Evolutionary conservation across 768 basidiomycete species (phyloP), one percentile per base, ranked within the genome.

Genomic region (Sutorius australiensis): DNA sequence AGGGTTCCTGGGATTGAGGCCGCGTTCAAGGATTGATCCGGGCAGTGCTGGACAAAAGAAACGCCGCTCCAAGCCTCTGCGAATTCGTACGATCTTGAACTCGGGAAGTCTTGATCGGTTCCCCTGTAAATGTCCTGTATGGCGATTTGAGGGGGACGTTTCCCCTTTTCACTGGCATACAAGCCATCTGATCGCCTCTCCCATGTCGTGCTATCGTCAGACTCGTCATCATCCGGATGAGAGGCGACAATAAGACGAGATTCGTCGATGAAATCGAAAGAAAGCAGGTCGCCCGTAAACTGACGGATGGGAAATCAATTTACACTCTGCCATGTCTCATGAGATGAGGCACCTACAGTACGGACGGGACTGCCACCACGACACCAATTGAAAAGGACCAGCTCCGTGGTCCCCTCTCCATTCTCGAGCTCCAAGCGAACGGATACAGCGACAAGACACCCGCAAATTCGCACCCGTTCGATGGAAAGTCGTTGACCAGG

Each of bases 11-110:
- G 61, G 28, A 72, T 65, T 2, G 73, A 65, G 4, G 63, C 48
- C 28, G 69, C 52, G 27, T 77, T 71, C 8, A 76, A 70, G 36
- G 78, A 73, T 12, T 68, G 69, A 55, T 84, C 82, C 1, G 74
- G 74, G 44, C 73, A 72, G 56, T 84, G 78, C 32, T 72, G 75
- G 57, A 84, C 68, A 28, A 66, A 66, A 13, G 75, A 76, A 37
- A 68, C 51, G 36, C 70, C 69, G 42, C 57, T 68, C 83, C 82
- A 86, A 28, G 71, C 69, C 36, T 72, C 73, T 1, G 83, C 80
- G 21, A 86, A 75, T 58, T 84, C 80, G 61, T 82, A 83, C 50
- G 66, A 62, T 48, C 60, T 61, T 10, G 59, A 50, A 31, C 48
- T 33, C 3, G 55, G 58, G 33, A 55, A 46, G 14, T 46, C 45